Percentiles rank a stretch among this genome's conserved stretches.
Evolutionary conservation across 139 green algal genomes (phyloP).

Genomic region (Chlorella sp.): DNA sequence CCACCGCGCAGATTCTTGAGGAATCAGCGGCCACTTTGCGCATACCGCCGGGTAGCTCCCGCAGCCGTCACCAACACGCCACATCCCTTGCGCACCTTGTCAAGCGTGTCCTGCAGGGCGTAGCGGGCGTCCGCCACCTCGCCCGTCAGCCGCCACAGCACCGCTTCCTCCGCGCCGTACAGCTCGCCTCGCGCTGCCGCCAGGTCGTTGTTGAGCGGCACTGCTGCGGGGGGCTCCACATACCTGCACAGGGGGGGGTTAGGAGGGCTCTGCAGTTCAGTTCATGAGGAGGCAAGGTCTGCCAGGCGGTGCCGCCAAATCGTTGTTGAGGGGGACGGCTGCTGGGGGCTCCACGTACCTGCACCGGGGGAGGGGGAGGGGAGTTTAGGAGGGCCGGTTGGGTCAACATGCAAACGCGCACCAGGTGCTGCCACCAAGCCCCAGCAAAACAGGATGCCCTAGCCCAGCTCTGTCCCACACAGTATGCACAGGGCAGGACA

Average conservation of each 20-base stretch:
- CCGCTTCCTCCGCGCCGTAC: constrained; percentile 74
- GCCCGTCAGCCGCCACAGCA: constrained; percentile 78
- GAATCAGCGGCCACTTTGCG: no score
- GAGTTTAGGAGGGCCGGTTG: no score
- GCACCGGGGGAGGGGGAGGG: no score
- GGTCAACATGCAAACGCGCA: neutral
- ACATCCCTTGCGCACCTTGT: constrained; percentile 31
- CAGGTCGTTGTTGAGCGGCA: constrained; percentile 86
- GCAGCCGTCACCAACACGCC: no score
- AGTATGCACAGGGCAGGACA: neutral
- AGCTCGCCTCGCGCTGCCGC: constrained; percentile 65
- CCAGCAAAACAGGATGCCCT: constrained; percentile 66
- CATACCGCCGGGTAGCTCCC: no score
- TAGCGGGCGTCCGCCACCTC: constrained; percentile 31
- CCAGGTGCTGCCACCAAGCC: constrained; percentile 32
- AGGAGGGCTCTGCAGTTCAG: neutral
- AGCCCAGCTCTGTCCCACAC: no score
- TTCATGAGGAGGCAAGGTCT: neutral
- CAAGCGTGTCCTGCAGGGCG: constrained; percentile 39
- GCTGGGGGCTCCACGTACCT: constrained; percentile 72
- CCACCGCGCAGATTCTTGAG: no score
- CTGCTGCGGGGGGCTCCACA: constrained; percentile 73
- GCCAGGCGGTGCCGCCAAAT: constrained; percentile 49
- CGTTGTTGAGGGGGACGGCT: constrained; percentile 81
- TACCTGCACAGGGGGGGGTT: constrained; percentile 39